Conservation (phyloP, 148 eudicot genomes). For the Vaccinium macrocarpon region DNA sequence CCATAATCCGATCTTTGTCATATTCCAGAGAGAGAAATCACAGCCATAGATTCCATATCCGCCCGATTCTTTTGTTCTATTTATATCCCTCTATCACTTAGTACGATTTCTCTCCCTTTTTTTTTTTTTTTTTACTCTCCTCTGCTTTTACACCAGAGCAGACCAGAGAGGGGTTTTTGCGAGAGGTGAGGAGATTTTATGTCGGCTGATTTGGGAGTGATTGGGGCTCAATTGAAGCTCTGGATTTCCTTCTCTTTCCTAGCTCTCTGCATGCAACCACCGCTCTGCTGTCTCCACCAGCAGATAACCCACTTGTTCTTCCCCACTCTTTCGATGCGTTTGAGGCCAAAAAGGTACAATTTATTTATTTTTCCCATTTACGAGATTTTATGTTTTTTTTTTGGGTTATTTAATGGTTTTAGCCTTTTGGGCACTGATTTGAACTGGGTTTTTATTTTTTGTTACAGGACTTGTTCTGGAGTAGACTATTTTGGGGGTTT, state of each 20-base stretch:
- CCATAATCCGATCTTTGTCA: conserved; percentile 20
- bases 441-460: conserved; percentile 19
- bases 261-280: conserved; percentile 27
- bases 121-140: background rate
- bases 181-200: conserved; percentile 27
- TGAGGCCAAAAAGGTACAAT: conserved; percentile 67
- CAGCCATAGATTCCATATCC: conserved; percentile 41
- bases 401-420: background rate
- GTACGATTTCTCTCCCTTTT: background rate
- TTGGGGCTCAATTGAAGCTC: conserved; percentile 56
- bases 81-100: background rate
- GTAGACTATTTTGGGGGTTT: conserved; percentile 78
- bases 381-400: background rate
- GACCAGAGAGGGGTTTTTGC: conserved; percentile 13
- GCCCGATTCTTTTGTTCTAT: conserved; percentile 14
- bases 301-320: conserved; percentile 36
- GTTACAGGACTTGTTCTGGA: conserved; percentile 66
- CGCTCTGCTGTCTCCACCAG: conserved; percentile 56
- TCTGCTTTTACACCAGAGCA: conserved; percentile 4
- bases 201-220: conserved; percentile 44
- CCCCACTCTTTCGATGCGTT: conserved; percentile 83
- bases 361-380: background rate
- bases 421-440: conserved; percentile 12
- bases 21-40: conserved; percentile 12
- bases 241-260: conserved; percentile 24